These are phyloP conservation scores for Aspergillus biplanus DNA, from an alignment of 495 filamentous ascomycete genomes.

Conservation along the genomic window DNA sequence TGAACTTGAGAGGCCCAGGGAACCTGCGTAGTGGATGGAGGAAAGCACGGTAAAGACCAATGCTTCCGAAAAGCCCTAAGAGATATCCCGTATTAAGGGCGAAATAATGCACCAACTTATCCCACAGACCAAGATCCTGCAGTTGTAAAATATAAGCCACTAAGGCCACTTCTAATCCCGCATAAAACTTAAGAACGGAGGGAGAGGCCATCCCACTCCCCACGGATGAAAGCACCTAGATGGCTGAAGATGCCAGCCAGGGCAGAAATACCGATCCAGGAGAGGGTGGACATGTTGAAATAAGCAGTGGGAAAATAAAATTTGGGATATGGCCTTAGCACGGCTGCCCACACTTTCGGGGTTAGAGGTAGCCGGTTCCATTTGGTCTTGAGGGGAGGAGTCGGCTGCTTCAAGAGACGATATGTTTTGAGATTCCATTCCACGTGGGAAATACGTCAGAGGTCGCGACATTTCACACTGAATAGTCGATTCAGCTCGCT, in stretches of 20 bases:
- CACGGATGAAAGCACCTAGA: slow-evolving; percentile 1
- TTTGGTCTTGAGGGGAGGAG: too few relatives aligned
- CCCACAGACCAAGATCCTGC: not conserved
- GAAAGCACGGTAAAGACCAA: slow-evolving; percentile 47
- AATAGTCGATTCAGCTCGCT: too few relatives aligned
- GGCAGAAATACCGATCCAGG: not conserved
- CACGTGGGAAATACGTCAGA: not conserved
- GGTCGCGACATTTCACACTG: too few relatives aligned
- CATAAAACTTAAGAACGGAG: slow-evolving; percentile 2
- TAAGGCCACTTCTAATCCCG: not conserved
- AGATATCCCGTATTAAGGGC: slow-evolving; percentile 8
- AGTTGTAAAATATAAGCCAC: not conserved
- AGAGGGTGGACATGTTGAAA: slow-evolving; percentile 1
- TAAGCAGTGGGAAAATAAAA: not conserved
- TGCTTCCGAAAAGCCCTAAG: slow-evolving; percentile 40
- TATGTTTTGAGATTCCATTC: not conserved
- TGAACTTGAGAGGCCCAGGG: slow-evolving; percentile 45
- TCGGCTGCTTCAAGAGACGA: too few relatives aligned
- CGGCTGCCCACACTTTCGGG: not conserved
- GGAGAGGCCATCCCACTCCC: slow-evolving; percentile 2
- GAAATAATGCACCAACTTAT: not conserved
- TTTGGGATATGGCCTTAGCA: not conserved
- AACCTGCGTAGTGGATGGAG: slow-evolving; percentile 47
- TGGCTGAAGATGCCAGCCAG: slow-evolving; percentile 8
- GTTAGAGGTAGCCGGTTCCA: too few relatives aligned